A percentile compares a stretch with the other conserved stretches of the same genome.
These are phyloP conservation scores for Pichia sp. DNA, from an alignment of 1,139 yeast genomes.

Conservation along the genomic window DNA sequence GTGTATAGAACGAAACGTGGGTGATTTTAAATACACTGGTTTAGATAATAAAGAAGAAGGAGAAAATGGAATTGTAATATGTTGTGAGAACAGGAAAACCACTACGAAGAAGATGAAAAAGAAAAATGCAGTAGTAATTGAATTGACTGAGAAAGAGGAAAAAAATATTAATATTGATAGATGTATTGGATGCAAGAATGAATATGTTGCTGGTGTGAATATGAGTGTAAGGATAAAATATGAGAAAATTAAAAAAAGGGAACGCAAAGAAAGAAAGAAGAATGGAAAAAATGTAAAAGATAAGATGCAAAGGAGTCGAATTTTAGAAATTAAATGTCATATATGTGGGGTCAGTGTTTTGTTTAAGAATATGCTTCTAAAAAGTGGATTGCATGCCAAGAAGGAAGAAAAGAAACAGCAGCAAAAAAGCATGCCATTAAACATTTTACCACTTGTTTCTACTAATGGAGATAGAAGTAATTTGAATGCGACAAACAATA, in stretches of 20 bases:
- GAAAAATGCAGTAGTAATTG: background rate
- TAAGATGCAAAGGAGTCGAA: background rate
- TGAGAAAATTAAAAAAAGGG: background rate
- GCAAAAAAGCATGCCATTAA: background rate
- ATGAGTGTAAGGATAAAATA: conserved; percentile 11
- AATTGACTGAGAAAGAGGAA: background rate
- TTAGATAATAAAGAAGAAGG: background rate
- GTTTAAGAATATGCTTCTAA: background rate
- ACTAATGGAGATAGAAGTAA: no score
- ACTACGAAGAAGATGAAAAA: background rate
- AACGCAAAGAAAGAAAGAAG: background rate
- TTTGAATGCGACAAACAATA: no score
- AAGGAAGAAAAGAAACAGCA: background rate
- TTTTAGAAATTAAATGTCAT: background rate
- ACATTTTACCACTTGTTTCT: no score
- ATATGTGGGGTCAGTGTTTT: background rate
- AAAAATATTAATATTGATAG: conserved; percentile 32
- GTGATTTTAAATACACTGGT: background rate
- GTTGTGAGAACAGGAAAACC: background rate
- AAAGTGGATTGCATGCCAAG: background rate
- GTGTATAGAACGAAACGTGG: background rate
- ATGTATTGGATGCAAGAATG: conserved; percentile 37
- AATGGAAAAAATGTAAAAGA: background rate
- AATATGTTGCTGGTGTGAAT: conserved; percentile 16
- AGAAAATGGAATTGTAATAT: background rate